A percentile compares a stretch with the other conserved stretches of the same genome.
phyloP scores from a whole-genome alignment of 2,329 filamentous ascomycete genomes.

The Penicillium frequentans region DNA sequence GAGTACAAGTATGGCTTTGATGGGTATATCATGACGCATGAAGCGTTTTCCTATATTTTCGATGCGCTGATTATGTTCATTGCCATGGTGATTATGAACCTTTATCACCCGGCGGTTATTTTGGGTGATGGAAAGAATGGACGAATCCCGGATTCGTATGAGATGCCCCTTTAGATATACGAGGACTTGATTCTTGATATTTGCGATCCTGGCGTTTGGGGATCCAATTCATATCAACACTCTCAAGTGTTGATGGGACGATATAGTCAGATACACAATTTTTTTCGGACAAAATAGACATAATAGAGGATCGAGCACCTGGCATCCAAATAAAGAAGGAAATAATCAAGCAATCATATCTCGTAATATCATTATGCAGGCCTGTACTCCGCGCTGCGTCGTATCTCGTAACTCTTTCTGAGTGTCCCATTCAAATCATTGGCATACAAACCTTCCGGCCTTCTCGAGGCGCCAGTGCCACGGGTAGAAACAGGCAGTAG shows the following conservation, averaged over 20 bases:
- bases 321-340: background rate
- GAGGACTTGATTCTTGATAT: background rate
- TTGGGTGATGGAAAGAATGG: constrained; percentile 16
- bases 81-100: constrained; percentile 24
- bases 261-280: too few species aligned
- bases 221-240: too few species aligned
- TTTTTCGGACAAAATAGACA: too few species aligned
- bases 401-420: constrained; percentile 4
- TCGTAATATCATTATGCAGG: background rate
- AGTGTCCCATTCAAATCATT: constrained; percentile 10
- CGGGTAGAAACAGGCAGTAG: constrained; percentile 29
- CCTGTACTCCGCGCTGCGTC: background rate
- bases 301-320: background rate
- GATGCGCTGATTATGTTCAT: constrained; percentile 29
- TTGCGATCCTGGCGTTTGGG: too few species aligned
- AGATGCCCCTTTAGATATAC: background rate
- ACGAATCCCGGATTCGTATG: background rate
- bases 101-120: constrained; percentile 22
- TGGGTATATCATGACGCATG: constrained; percentile 30
- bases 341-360: background rate
- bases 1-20: constrained; percentile 28
- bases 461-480: constrained; percentile 15
- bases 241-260: too few species aligned
- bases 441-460: constrained; percentile 8
- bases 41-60: constrained; percentile 30